Base-by-base conservation (phyloP, 2,329 filamentous ascomycete genomes). In the Apiospora koreana region DNA sequence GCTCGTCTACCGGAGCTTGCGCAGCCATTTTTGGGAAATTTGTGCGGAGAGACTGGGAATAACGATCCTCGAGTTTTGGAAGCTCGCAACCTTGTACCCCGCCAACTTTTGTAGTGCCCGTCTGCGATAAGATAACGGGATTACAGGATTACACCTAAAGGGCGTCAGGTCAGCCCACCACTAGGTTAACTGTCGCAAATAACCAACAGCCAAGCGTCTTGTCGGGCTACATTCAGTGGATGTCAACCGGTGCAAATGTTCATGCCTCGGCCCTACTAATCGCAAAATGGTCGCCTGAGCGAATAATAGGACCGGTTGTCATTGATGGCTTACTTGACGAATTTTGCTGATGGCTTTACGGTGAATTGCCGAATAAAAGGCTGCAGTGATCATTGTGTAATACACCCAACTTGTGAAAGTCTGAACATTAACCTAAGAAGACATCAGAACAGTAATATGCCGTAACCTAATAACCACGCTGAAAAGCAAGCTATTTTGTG, bases 1-100 rank as follows among this genome's bases (percentile, higher is more conserved):
- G 81, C 80, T 82, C 81, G 46, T 81, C 81, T 70, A 79, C 76
- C 10, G 82, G 80, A 68, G 75, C 76, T 76, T 81, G 79, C 68
- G 81, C 81, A 72, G 82, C 82, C 82, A 84, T 84, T 25, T 73
- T 81, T 68, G 48, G 48, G 9, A 16, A 14, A 38, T n/a, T 50
- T 68, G 43, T 23, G 66, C 43, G 35, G 18, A 48, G 14, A 35
- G 31, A 48, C 23, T 25, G 65, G 42, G 65, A 45, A 35, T 35
- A 50, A 42, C 66, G 23, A 25, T 38, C 4, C 28, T 35, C 35
- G 31, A 62, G 35, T 50, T 46, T 48, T 48, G 43, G 43, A 3
- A 18, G 35, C 35, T 68, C n/a, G 41, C 45, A 45, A 41, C 28
- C 42, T 68, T 38, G 66, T 43, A 67, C 65, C 65, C 65, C 65